These are phyloP conservation scores for Vigna trinervia DNA, from an alignment of 306 rosid genomes.

Conservation along the genomic window DNA sequence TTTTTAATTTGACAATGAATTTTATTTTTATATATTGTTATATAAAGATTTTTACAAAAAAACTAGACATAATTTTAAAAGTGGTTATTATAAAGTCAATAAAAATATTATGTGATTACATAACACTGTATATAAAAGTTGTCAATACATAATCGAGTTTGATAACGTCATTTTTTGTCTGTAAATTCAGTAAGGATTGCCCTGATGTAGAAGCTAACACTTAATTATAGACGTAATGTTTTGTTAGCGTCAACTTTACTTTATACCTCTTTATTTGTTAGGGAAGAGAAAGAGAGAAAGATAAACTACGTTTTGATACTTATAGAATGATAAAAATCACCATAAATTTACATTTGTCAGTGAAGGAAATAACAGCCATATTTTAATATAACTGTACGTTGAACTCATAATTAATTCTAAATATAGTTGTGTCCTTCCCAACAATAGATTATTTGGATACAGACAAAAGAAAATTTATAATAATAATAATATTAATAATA, in stretches of 20 bases:
- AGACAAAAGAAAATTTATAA: neutral
- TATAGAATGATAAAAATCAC: neutral
- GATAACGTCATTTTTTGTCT: no score
- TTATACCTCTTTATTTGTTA: slow-evolving; percentile 7
- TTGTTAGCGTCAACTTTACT: neutral
- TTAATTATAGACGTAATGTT: no score
- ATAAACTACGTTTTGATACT: neutral
- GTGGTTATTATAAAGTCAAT: no score
- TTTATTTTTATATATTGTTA: neutral
- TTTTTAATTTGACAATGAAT: neutral
- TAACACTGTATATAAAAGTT: no score
- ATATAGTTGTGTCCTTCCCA: slow-evolving; percentile 9
- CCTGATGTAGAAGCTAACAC: neutral
- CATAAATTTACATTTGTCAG: neutral
- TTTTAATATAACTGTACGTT: neutral
- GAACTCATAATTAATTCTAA: neutral
- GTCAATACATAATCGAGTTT: no score
- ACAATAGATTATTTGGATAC: neutral
- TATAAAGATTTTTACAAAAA: neutral
- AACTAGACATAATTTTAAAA: no score
- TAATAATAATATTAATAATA: neutral
- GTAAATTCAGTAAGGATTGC: neutral
- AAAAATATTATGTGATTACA: no score
- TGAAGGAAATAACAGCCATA: slow-evolving; percentile 29
- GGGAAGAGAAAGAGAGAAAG: neutral